Conservation (phyloP, 257 asterid species). For the Fraxinus excelsior region DNA sequence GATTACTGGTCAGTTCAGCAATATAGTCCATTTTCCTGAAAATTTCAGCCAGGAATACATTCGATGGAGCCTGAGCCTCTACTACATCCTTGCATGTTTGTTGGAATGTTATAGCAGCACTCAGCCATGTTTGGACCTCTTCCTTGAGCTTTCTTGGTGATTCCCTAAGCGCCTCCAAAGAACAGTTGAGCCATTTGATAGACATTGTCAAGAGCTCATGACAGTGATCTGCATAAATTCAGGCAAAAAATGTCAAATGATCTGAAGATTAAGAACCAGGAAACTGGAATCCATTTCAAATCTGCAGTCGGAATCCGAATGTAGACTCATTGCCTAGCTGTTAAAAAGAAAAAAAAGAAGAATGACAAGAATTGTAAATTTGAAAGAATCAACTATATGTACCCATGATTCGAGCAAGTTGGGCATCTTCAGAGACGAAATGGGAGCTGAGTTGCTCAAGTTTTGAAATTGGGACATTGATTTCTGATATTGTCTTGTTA, state of each 20-base stretch:
- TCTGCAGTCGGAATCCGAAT: not conserved
- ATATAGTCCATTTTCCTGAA: constrained; percentile 55
- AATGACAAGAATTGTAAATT: not conserved
- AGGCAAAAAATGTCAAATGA: not conserved
- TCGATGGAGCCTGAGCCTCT: constrained; percentile 30
- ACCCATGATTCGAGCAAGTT: constrained; percentile 29
- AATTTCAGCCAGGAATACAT: constrained; percentile 38
- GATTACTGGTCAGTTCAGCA: constrained; percentile 55
- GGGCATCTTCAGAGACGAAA: constrained; percentile 32
- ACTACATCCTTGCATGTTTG: constrained; percentile 65
- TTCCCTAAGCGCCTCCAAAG: constrained; percentile 29
- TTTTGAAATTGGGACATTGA: constrained; percentile 27
- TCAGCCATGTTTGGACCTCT: constrained; percentile 78
- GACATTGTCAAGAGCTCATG: constrained; percentile 34
- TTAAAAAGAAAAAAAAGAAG: no score
- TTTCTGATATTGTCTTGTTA: constrained; percentile 45
- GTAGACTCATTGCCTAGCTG: not conserved
- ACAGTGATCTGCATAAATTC: constrained; percentile 32
- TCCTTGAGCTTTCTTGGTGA: constrained; percentile 34
- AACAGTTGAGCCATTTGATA: constrained; percentile 30
- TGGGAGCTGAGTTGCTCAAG: constrained; percentile 31
- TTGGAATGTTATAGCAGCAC: constrained; percentile 70
- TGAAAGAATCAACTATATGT: not conserved
- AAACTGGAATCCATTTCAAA: not conserved
- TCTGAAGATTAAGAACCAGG: not conserved